A percentile compares a stretch with the other conserved stretches of the same genome.
Conservation (phyloP, 1,139 yeast genomes). For the Yamadazyma pseudoaaseri region DNA sequence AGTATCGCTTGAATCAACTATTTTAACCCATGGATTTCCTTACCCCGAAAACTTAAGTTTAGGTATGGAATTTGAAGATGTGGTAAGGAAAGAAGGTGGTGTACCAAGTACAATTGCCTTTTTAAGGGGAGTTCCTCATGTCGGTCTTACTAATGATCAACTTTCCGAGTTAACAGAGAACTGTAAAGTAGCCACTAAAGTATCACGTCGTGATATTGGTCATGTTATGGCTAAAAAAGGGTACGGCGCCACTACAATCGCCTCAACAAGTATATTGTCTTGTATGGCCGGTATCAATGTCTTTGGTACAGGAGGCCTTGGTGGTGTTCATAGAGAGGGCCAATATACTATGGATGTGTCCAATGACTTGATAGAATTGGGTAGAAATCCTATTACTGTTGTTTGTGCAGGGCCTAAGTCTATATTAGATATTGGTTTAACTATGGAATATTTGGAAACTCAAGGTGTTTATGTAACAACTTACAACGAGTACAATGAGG, state of each 20-base stretch:
- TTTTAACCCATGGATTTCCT: constrained; percentile 88
- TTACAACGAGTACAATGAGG: constrained; percentile 35
- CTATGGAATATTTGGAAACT: constrained; percentile 86
- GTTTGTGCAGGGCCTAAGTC: constrained; percentile 93
- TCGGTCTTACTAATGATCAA: constrained; percentile 56
- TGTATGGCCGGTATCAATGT: constrained; percentile 74
- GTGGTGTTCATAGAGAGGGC: constrained; percentile 87
- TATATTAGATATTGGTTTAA: constrained; percentile 74
- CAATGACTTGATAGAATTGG: constrained; percentile 84
- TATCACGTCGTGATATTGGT: constrained; percentile 81
- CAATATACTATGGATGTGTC: constrained; percentile 75
- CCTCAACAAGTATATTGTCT: constrained; percentile 84
- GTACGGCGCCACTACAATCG: constrained; percentile 87
- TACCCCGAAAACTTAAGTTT: constrained; percentile 71
- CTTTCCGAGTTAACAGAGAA: constrained; percentile 50
- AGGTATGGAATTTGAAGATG: constrained; percentile 67
- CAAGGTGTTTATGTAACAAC: constrained; percentile 70
- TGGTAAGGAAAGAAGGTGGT: constrained; percentile 63
- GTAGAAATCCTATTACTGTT: constrained; percentile 80
- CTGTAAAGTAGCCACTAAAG: constrained; percentile 47
- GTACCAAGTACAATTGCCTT: constrained; percentile 88
- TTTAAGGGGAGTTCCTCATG: constrained; percentile 65
- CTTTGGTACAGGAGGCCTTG: constrained; percentile 92
- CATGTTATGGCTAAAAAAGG: constrained; percentile 60
- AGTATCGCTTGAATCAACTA: constrained; percentile 82